A percentile compares a stretch with the other conserved stretches of the same genome.
phyloP scores from a whole-genome alignment of 2,329 filamentous ascomycete species.

The Bertia moriformis region DNA sequence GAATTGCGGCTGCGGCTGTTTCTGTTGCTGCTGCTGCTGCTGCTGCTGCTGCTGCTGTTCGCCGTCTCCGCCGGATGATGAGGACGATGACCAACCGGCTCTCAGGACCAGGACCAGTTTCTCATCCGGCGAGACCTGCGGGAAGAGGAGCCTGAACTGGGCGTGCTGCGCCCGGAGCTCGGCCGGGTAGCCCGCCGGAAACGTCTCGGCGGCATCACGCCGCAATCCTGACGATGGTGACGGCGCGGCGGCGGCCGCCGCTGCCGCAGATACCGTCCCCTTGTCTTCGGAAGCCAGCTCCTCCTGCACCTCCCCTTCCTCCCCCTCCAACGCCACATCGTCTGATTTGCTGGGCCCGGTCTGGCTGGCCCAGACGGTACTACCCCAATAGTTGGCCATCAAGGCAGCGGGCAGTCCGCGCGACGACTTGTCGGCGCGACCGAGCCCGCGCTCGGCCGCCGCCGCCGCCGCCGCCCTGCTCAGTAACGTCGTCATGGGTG shows the following conservation, averaged over 20 bases:
- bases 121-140: constrained; percentile 61
- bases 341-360: constrained; percentile 49
- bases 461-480: constrained; percentile 75
- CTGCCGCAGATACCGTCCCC: too few relatives aligned
- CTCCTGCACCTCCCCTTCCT: constrained; percentile 10
- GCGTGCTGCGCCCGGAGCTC: constrained; percentile 77
- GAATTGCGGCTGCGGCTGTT: too few relatives aligned
- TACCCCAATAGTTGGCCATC: constrained; percentile 89
- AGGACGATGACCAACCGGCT: constrained; percentile 86
- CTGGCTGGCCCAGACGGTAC: constrained; percentile 62
- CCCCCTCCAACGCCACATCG: too few relatives aligned
- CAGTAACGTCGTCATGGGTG: constrained; percentile 70
- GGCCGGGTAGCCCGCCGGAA: constrained; percentile 64
- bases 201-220: constrained; percentile 35
- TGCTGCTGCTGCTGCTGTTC: constrained; percentile 44
- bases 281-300: too few relatives aligned
- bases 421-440: constrained; percentile 46
- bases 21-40: constrained; percentile 63
- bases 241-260: neutral
- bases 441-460: constrained; percentile 60
- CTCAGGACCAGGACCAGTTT: constrained; percentile 84
- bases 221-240: too few relatives aligned
- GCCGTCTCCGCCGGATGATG: constrained; percentile 11
- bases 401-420: constrained; percentile 69
- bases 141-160: constrained; percentile 86